A percentile compares a stretch with the other conserved stretches of the same genome.
Evolutionary conservation across 129 eudicot species (phyloP).

Genomic region (Flaveria bidentis): DNA sequence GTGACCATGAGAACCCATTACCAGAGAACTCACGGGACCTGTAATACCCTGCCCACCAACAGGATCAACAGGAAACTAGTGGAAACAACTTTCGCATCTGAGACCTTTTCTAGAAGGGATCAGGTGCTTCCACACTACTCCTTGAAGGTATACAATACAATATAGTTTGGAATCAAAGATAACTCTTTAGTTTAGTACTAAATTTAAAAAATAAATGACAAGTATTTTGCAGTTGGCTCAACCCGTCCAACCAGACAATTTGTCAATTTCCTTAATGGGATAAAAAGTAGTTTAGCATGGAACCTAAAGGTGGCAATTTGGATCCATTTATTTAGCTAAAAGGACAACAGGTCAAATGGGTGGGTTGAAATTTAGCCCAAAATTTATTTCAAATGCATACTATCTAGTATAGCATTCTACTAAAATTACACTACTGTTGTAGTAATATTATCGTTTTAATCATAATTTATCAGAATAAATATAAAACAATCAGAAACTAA

Average conservation of each 20-base stretch:
- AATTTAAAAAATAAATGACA: background rate
- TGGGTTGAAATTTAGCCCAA: background rate
- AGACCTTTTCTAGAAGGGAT: too few relatives aligned
- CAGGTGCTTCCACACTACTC: too few relatives aligned
- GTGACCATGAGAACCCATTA: too few relatives aligned
- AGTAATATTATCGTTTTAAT: background rate
- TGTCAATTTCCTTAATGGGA: background rate
- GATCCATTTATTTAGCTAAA: background rate
- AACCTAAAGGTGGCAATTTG: too few relatives aligned
- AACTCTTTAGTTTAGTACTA: background rate
- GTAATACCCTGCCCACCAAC: too few relatives aligned
- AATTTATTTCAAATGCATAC: background rate
- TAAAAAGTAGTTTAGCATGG: background rate
- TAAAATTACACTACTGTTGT: background rate
- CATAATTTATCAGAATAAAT: background rate
- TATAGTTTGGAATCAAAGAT: background rate
- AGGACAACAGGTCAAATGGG: background rate
- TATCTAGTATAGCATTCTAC: background rate
- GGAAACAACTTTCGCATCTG: too few relatives aligned
- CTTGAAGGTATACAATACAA: background rate
- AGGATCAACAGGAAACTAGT: too few relatives aligned
- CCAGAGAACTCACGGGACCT: too few relatives aligned
- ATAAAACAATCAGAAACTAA: conserved; percentile 29
- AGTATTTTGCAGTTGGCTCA: background rate
- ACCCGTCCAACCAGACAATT: background rate